phyloP scores from a whole-genome alignment of 441 rosid genomes.

The Erysimum cheiri region DNA sequence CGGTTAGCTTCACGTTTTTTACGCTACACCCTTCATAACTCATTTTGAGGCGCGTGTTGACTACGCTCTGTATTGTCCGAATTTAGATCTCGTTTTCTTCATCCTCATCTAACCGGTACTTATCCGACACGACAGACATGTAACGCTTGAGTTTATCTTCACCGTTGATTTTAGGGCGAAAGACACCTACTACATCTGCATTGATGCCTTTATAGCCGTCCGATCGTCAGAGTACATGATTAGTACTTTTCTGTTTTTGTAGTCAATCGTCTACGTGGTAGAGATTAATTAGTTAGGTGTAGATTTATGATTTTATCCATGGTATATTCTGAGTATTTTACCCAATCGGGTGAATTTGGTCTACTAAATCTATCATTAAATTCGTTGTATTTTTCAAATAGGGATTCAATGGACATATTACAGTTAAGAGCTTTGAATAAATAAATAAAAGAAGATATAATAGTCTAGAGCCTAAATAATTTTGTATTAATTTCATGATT shows the following conservation, averaged over 20 bases:
- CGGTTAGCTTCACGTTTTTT: constrained; percentile 14
- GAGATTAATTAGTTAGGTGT: not conserved
- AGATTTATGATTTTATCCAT: constrained; percentile 13
- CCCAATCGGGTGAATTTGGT: constrained; percentile 6
- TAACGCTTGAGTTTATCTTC: constrained; percentile 10
- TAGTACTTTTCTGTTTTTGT: not conserved
- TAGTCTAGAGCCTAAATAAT: not conserved
- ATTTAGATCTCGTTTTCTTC: not conserved
- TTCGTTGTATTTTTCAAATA: not conserved
- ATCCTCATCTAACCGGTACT: constrained; percentile 8
- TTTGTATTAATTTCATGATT: not conserved
- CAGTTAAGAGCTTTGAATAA: not conserved
- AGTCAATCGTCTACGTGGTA: constrained; percentile 25
- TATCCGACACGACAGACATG: constrained; percentile 27
- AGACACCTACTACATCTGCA: not conserved
- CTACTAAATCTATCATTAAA: constrained; percentile 4
- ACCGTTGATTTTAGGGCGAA: constrained; percentile 34
- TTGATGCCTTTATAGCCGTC: constrained; percentile 21
- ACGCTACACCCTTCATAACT: constrained; percentile 32
- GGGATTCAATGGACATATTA: not conserved
- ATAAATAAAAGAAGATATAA: not conserved
- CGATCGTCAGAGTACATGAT: constrained; percentile 23
- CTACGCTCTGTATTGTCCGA: constrained; percentile 26
- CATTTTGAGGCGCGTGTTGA: constrained; percentile 22
- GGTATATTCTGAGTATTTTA: constrained; percentile 28